These are phyloP conservation scores for Yarrowia galli DNA, from an alignment of 1,139 yeast species.

Conservation along the genomic window DNA sequence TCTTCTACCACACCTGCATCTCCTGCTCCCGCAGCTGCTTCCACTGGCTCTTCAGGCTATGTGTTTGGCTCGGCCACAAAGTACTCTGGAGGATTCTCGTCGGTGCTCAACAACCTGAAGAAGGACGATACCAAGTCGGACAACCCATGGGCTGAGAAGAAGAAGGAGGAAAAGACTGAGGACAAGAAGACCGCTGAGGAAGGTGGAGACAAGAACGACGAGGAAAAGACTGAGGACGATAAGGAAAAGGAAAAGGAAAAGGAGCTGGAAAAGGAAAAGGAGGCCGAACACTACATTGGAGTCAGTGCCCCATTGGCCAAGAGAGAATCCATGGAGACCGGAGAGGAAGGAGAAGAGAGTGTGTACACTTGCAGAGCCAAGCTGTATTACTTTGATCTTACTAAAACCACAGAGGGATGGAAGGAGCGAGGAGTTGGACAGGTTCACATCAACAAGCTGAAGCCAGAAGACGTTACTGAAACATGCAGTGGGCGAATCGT, in stretches of 20 bases:
- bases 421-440: constrained; percentile 94
- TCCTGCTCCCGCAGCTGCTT: neutral
- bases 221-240: constrained; percentile 36
- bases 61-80: constrained; percentile 43
- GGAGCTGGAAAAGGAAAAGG: constrained; percentile 42
- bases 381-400: constrained; percentile 74
- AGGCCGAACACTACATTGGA: constrained; percentile 45
- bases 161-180: constrained; percentile 35
- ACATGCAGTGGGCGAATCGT: constrained; percentile 63
- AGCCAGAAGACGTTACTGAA: constrained; percentile 44
- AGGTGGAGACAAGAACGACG: constrained; percentile 29
- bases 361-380: constrained; percentile 77
- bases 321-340: constrained; percentile 69
- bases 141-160: constrained; percentile 41
- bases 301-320: constrained; percentile 49
- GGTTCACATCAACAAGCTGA: constrained; percentile 67
- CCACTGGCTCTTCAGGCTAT: constrained; percentile 12
- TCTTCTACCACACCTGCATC: constrained; percentile 17
- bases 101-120: constrained; percentile 27
- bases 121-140: constrained; percentile 39
- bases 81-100: constrained; percentile 39
- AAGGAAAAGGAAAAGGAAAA: constrained; percentile 40
- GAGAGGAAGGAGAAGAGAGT: constrained; percentile 86
- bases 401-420: constrained; percentile 80
- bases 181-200: constrained; percentile 16